Percentiles rank a stretch among this genome's conserved stretches.
Conservation (phyloP, 2,329 filamentous ascomycete genomes). For the Fusarium acutatum region DNA sequence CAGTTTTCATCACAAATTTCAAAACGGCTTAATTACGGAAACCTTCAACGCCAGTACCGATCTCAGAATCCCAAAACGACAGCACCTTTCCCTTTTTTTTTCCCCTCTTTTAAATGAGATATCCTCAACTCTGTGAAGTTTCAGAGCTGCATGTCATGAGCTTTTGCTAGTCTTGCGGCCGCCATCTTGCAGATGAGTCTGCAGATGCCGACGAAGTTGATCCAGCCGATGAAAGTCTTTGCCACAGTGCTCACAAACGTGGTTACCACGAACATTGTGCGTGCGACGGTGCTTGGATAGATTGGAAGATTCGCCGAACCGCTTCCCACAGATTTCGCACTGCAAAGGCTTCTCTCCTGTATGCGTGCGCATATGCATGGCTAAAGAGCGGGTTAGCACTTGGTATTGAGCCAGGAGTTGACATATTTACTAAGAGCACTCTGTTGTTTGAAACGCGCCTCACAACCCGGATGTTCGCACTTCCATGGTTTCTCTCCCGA, state of each 20-base stretch:
- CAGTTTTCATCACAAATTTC: not conserved
- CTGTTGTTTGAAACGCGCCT: slow-evolving; percentile 71
- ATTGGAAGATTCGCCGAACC: slow-evolving; percentile 72
- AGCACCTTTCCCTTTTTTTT: not conserved
- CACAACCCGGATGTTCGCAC: slow-evolving; percentile 61
- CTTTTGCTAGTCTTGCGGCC: slow-evolving; percentile 28
- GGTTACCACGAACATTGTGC: slow-evolving; percentile 62
- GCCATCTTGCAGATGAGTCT: slow-evolving; percentile 43
- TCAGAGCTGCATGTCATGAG: slow-evolving; percentile 1
- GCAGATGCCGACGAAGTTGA: slow-evolving; percentile 65
- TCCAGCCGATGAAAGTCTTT: slow-evolving; percentile 68
- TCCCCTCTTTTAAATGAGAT: not conserved
- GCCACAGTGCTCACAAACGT: slow-evolving; percentile 62
- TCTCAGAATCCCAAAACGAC: slow-evolving; percentile 11
- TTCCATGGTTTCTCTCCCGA: slow-evolving; percentile 71
- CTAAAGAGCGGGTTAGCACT: slow-evolving; percentile 47
- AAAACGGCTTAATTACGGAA: slow-evolving; percentile 1
- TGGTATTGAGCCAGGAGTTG: not conserved
- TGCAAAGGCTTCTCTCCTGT: slow-evolving; percentile 70
- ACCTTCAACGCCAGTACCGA: slow-evolving; percentile 20
- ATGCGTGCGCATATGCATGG: slow-evolving; percentile 74
- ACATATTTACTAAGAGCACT: slow-evolving; percentile 67
- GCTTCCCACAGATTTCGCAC: slow-evolving; percentile 66
- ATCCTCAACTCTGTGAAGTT: not conserved
- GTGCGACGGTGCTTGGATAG: slow-evolving; percentile 72